Base-by-base conservation (phyloP, 2,329 filamentous ascomycete genomes). In the Cytospora piceicola region DNA sequence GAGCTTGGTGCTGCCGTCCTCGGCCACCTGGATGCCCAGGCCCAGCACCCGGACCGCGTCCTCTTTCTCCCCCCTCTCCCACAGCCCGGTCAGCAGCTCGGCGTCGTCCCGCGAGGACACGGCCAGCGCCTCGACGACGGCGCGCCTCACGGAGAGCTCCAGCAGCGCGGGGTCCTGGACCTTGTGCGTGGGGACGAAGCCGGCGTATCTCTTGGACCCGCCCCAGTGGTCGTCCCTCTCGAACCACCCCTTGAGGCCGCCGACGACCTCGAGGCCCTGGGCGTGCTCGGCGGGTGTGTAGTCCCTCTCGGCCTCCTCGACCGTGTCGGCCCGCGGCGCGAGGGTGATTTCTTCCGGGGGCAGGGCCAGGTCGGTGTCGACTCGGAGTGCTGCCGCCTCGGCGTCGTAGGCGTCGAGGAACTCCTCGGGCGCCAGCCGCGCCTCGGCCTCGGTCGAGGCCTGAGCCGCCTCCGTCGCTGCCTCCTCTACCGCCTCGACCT, bases 181-280 rank as follows among this genome's bases (percentile, higher is more conserved):
- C 71, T 77, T 80, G 1, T 75, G 71, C 7, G 70, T 64, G 42
- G 75, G 75, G 58, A 74, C 76, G 69, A 86, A 87, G 2, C 79
- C 77, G 20, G 71, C 71, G 68, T 83, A 82, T 58, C 78, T 71
- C 70, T 79, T 81, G 66, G 79, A 78, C 46, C 75, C 65, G 56
- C 77, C 77, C 83, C 85, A 87, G 71, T 86, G 79, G n/a, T 78
- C 77, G n/a, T 76, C 75, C 60, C 78, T 73, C 9, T 85, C 79
- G 84, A 85, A 88, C 85, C 84, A 88, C 30, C 74, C 75, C 39
- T 75, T 75, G 46, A 85, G 67, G 1, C 80, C 77, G 51, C 79
- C 80, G 15, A 86, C 79, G 58, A 80, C 76, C 67, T 82, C 79
- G 2, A 88, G 77, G 0, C 77, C 82, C 0, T 79, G 76, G 9